Evolutionary conservation across 2,329 filamentous ascomycete species (phyloP), one percentile per base, ranked within the genome.

Genomic region (Botrytis fragariae): DNA sequence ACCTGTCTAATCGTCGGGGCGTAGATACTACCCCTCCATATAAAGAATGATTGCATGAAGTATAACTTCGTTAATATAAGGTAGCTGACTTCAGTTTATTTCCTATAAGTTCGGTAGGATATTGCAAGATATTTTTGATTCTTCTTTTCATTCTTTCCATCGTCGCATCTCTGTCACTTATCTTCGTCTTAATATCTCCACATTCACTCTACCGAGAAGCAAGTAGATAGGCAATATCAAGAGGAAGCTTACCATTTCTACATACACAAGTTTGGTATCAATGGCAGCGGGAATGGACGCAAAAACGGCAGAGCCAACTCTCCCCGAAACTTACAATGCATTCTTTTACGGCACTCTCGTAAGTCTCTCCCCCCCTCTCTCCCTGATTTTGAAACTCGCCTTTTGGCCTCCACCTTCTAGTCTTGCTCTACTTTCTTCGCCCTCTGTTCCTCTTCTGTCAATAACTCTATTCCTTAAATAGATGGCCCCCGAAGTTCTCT

Each of bases 401-500:
- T 29, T 54, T 35, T 12, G 29, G 25, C 42, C 35, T 57, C 16
- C 5, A 32, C 59, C 54, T 62, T 71, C 72, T 73, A 54, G 74
- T 37, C 2, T 37, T 10, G 3, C 64, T 72, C 72, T 74, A 44
- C 74, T 22, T 9, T 39, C 5, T 7, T 1, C n/a, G 20, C 6
- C 74, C 37, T 39, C 14, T 39, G 22, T n/a, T 59, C 1, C 4
- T 5, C 22, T 35, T 25, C 18, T 59, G 0, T 59, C 6, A 22
- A 16, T 59, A 22, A 59, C 9, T 10, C 4, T 6, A 35, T 16
- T 16, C 45, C 65, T 3, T 3, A 16, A 57, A 32, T 18, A 87
- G 80, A 98, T 98, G 94, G 92, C 91, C n/a, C 90, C 92, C 0
- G 89, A 92, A 79, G 91, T 98, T 79, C 93, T 98, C 78, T 92